Base-by-base conservation (phyloP, 257 asterid genomes). In the Buddleja alternifolia region DNA sequence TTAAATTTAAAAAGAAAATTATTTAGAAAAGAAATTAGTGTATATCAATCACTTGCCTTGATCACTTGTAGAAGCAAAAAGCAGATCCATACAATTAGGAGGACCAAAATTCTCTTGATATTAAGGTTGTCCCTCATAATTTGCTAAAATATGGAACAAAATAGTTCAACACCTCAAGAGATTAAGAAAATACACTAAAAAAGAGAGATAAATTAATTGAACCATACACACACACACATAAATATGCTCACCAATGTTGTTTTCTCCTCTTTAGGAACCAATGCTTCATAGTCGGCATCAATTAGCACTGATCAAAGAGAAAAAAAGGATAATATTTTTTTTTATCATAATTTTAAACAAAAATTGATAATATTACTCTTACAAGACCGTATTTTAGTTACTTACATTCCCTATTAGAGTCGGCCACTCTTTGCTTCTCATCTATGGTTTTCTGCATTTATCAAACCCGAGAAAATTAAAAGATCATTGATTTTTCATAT, bases 341-440 rank as follows among this genome's bases (percentile, higher is more conserved):
- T n/a, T n/a, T n/a, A n/a, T n/a, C n/a, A n/a, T n/a, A n/a, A n/a
- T n/a, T n/a, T n/a, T n/a, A n/a, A n/a, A n/a, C n/a, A n/a, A n/a
- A n/a, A n/a, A n/a, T n/a, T n/a, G n/a, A n/a, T n/a, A n/a, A n/a
- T n/a, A n/a, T n/a, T n/a, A n/a, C n/a, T n/a, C n/a, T n/a, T n/a
- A n/a, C n/a, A n/a, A n/a, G n/a, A n/a, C n/a, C n/a, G n/a, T n/a
- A n/a, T n/a, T n/a, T n/a, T 20, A 3, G 5, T 8, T 41, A 81
- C 97, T 81, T 78, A 90, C 98, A 69, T 74, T 90, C 98, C 66
- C 96, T 94, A 3, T 60, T 85, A 69, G 97, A 90, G 79, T 81
- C 75, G 19, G 72, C 92, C 39, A 67, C 58, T 42, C 85, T 76
- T 12, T 51, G 79, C 50, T 60, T 82, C 5, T 88, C 97, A 46